Conservation (phyloP, 306 rosid species). For the Quercus dentata region DNA sequence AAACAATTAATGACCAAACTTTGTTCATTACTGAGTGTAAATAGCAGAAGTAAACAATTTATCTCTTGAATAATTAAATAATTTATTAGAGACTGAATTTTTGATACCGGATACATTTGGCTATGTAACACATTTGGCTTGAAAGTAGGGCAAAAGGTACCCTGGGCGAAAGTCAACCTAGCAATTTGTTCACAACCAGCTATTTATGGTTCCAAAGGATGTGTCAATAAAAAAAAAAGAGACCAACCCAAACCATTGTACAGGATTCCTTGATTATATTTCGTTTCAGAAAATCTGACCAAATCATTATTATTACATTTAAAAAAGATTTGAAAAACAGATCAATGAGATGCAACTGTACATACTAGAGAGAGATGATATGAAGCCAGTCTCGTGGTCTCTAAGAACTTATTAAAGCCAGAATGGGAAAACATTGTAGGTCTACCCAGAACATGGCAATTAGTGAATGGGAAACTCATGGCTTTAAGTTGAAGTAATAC, state of each 20-base stretch:
- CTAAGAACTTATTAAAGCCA: neutral
- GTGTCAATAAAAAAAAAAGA: no score
- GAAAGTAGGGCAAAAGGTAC: no score
- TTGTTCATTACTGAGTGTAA: neutral
- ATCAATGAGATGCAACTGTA: neutral
- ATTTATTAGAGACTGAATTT: no score
- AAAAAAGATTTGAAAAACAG: neutral
- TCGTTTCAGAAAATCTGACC: neutral
- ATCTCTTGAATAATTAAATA: neutral
- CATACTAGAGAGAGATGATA: neutral
- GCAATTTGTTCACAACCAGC: no score
- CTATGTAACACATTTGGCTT: neutral
- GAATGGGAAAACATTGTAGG: neutral
- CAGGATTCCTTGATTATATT: no score
- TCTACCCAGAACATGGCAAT: neutral
- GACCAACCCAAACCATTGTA: no score
- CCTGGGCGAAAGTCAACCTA: no score
- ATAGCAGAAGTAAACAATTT: neutral
- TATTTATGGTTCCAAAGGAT: no score
- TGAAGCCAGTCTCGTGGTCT: neutral
- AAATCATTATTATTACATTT: neutral
- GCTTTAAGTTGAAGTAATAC: neutral
- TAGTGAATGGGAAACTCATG: neutral
- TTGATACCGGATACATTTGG: neutral
- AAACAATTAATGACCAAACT: no score